phyloP scores from a whole-genome alignment of 2,329 filamentous ascomycete genomes.

The Periconia sp. region DNA sequence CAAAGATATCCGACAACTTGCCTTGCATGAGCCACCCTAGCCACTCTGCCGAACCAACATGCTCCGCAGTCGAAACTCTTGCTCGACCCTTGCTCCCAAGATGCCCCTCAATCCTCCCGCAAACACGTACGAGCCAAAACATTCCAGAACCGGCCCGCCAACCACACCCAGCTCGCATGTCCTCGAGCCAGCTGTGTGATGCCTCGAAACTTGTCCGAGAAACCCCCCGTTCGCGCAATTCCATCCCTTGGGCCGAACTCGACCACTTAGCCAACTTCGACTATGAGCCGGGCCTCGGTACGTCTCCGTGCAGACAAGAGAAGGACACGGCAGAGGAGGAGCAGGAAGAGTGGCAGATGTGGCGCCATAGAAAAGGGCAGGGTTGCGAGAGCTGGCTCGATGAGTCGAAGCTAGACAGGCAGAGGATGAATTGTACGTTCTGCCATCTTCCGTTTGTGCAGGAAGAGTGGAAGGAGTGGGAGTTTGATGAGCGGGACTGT shows the following conservation, averaged over 20 bases:
- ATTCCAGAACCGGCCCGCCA: neutral
- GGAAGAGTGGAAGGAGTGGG: neutral
- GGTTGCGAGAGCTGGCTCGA: conserved; percentile 9
- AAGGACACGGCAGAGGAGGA: neutral
- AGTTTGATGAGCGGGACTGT: neutral
- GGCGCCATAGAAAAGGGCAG: conserved; percentile 3
- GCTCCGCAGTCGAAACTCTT: no score
- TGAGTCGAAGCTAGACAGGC: neutral
- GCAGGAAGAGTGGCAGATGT: conserved; percentile 1
- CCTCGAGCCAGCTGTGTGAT: neutral
- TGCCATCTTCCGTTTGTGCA: conserved; percentile 5
- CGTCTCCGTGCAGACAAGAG: neutral
- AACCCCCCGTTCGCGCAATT: no score
- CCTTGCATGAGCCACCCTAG: no score
- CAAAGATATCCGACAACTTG: no score
- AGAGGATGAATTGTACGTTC: conserved; percentile 1
- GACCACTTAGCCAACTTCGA: conserved; percentile 8
- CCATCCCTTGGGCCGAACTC: conserved; percentile 6
- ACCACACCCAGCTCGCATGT: conserved; percentile 2
- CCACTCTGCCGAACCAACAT: no score
- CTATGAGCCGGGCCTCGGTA: conserved; percentile 2
- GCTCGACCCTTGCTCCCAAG: no score
- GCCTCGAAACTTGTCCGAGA: no score
- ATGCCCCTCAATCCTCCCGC: no score
- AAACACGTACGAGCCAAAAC: neutral